Evolutionary conservation across 2,329 filamentous ascomycete species (phyloP).

Genomic region (Colletotrichum sp.): DNA sequence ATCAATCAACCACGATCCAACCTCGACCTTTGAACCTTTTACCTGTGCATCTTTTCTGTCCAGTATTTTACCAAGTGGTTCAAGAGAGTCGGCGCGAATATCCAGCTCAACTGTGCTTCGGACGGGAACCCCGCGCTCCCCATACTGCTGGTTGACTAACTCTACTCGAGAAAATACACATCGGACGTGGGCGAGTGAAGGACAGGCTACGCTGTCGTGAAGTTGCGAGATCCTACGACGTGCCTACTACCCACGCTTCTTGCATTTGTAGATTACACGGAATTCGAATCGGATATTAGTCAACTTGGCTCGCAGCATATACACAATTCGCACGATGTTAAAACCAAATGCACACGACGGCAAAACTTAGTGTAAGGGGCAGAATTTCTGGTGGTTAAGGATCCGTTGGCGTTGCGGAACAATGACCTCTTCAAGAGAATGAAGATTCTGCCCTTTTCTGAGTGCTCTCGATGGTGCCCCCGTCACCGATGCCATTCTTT

Average conservation of each 20-base stretch:
- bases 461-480: neutral
- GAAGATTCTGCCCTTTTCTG: neutral
- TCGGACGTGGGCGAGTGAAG: neutral
- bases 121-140: neutral
- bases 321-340: neutral
- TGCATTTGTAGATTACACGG: neutral
- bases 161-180: neutral
- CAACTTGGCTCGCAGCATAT: neutral
- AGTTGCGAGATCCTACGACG: neutral
- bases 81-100: neutral
- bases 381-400: neutral
- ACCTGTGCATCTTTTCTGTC: neutral
- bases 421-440: neutral
- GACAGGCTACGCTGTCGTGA: neutral
- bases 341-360: neutral
- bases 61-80: neutral
- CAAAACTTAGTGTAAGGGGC: neutral
- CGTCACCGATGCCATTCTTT: neutral
- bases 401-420: neutral
- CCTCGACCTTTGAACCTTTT: neutral
- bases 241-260: neutral
- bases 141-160: neutral
- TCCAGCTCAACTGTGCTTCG: neutral
- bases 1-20: slow-evolving; percentile 12
- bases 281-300: neutral